Evolutionary conservation across 2,329 filamentous ascomycete genomes (phyloP).

Genomic region (Elsinoe ampelina): DNA sequence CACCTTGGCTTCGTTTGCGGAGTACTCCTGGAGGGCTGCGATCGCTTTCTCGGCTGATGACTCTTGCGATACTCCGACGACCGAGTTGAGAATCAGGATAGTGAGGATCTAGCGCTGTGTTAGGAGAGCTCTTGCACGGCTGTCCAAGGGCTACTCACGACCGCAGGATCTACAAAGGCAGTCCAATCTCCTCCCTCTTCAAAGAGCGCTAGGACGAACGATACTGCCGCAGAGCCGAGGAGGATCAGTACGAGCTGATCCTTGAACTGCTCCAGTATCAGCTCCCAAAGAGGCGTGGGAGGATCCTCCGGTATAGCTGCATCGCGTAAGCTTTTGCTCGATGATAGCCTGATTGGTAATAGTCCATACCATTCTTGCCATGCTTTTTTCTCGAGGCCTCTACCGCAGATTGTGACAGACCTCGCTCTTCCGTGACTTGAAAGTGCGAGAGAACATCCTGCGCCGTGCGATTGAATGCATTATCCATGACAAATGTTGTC

Average conservation of each 20-base stretch:
- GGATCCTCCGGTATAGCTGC: conserved; percentile 76
- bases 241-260: conserved; percentile 96
- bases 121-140: background rate
- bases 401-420: conserved; percentile 26
- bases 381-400: conserved; percentile 26
- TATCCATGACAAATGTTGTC: conserved; percentile 24
- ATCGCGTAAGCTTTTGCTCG: conserved; percentile 16
- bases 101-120: conserved; percentile 66
- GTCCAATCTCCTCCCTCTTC: conserved; percentile 92
- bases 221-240: conserved; percentile 83
- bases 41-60: conserved; percentile 98
- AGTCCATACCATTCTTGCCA: conserved; percentile 28
- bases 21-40: conserved; percentile 96
- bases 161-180: conserved; percentile 89
- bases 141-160: conserved; percentile 54
- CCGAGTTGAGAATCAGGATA: conserved; percentile 89
- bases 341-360: background rate
- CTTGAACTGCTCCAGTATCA: conserved; percentile 97
- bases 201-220: conserved; percentile 85
- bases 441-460: conserved; percentile 30
- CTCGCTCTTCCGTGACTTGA: conserved; percentile 26
- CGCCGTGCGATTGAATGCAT: conserved; percentile 27
- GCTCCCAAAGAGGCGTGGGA: conserved; percentile 89
- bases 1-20: conserved; percentile 93
- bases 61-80: conserved; percentile 97